Evolutionary conservation across 2,329 filamentous ascomycete genomes (phyloP), one percentile per base, ranked within the genome.

Genomic region (Botrytis porri): DNA sequence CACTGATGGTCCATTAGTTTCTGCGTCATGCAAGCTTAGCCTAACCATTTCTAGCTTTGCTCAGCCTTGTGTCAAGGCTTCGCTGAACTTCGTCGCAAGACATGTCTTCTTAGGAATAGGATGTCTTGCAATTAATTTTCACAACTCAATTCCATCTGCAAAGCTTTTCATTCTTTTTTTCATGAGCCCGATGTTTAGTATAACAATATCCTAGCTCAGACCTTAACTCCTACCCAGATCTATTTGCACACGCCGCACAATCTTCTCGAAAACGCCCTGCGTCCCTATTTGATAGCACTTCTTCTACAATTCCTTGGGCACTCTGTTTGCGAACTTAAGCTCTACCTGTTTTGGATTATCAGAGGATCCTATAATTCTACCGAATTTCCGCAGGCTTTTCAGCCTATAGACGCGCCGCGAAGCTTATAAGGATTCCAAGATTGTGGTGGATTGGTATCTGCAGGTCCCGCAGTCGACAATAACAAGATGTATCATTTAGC

Each of bases 401-500:
- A 51, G 18, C 3, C 1, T 14, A 54, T n/a, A 48, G 63, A 25
- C 32, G 14, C 37, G 5, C 9, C 37, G 35, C 25, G 37, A 29
- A 39, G n/a, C 45, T n/a, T 39, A 25, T 7, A 18, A 67, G 45
- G 4, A 25, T 32, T 57, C 43, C 39, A n/a, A 32, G 32, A 18
- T 57, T 7, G 45, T 41, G 25, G 45, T 32, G 62, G 12, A 18
- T 65, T 65, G 63, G 35, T 14, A 37, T 39, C 9, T 39, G 18
- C 35, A 22, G 35, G n/a, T 37, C 29, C 25, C 35, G 39, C 48
- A 67, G n/a, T 39, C 25, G 37, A 41, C 48, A 67, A 60, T 4
- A 3, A 22, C 41, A 74, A 51, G 35, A 98, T 98, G 95, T 98
- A 98, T 85, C 95, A 98, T 85, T 90, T 99, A 79, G 91, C 93